Conservation (phyloP, 1,139 yeast genomes). For the Magnusiomyces suaveolens region DNA sequence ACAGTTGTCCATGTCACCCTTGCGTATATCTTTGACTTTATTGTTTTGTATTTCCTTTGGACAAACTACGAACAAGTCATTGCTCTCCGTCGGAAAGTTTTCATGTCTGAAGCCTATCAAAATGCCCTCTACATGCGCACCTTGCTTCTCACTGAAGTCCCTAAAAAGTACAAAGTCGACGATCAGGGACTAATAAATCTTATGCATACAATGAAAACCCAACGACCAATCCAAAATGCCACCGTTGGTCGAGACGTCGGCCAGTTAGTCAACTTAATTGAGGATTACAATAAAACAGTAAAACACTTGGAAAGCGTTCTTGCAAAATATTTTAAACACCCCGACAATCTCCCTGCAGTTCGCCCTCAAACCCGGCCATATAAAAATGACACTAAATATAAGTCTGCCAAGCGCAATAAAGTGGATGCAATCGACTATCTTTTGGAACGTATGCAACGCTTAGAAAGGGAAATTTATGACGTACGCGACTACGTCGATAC, state of each 20-base stretch:
- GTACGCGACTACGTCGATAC: slow-evolving; percentile 23
- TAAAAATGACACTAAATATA: slow-evolving; percentile 18
- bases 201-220: slow-evolving; percentile 15
- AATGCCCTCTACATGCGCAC: slow-evolving; percentile 29
- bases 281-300: slow-evolving; percentile 24
- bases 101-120: slow-evolving; percentile 26
- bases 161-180: slow-evolving; percentile 22
- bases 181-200: slow-evolving; percentile 25
- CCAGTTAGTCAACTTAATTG: slow-evolving; percentile 25
- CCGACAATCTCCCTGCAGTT: slow-evolving; percentile 22
- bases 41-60: slow-evolving; percentile 28
- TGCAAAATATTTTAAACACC: slow-evolving; percentile 30
- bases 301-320: slow-evolving; percentile 27
- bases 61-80: slow-evolving; percentile 26
- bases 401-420: slow-evolving; percentile 9
- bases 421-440: slow-evolving; percentile 31
- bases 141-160: slow-evolving; percentile 30
- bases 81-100: slow-evolving; percentile 24
- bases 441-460: slow-evolving; percentile 18
- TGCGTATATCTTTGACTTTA: slow-evolving; percentile 27
- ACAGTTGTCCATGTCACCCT: slow-evolving; percentile 32
- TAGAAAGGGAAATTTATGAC: slow-evolving; percentile 24
- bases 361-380: slow-evolving; percentile 20
- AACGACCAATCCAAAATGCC: slow-evolving; percentile 25
- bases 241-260: slow-evolving; percentile 29